Evolutionary conservation across 805 yeast species (phyloP).

Genomic region (Komagataella mondaviorum): DNA sequence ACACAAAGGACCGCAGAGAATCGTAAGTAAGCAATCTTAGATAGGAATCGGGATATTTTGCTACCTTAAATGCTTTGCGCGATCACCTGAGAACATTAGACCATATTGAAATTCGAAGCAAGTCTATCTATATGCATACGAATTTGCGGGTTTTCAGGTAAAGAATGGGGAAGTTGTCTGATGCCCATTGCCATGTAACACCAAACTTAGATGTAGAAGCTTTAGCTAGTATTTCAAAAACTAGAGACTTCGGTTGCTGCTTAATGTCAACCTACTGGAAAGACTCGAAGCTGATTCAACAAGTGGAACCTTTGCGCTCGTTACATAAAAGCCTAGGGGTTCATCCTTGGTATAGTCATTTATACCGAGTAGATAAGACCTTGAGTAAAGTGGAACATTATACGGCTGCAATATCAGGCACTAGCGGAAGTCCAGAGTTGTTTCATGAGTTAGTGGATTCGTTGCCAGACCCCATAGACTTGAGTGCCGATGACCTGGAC

Average conservation of each 20-base stretch:
- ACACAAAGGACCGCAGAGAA: background rate
- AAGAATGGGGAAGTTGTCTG: constrained; percentile 5
- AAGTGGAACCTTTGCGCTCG: background rate
- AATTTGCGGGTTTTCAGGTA: background rate
- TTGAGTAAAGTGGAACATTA: constrained; percentile 43
- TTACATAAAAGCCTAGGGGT: constrained; percentile 29
- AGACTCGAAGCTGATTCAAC: background rate
- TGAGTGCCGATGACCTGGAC: background rate
- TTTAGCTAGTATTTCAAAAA: background rate
- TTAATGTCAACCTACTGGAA: background rate
- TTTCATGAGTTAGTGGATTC: background rate
- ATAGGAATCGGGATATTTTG: background rate
- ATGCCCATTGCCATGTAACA: constrained; percentile 20
- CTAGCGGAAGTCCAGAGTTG: background rate
- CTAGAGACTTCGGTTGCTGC: background rate
- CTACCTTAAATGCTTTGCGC: background rate
- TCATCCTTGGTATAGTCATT: constrained; percentile 88
- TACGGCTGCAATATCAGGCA: constrained; percentile 27
- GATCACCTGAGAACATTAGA: background rate
- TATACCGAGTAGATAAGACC: constrained; percentile 20
- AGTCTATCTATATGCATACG: background rate
- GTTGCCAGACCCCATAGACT: background rate
- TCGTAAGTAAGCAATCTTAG: background rate
- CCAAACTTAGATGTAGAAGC: background rate
- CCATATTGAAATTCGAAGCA: background rate